Evolutionary conservation across 129 eudicot genomes (phyloP), one percentile per base, ranked within the genome.

Genomic region (Artemisia argyi): DNA sequence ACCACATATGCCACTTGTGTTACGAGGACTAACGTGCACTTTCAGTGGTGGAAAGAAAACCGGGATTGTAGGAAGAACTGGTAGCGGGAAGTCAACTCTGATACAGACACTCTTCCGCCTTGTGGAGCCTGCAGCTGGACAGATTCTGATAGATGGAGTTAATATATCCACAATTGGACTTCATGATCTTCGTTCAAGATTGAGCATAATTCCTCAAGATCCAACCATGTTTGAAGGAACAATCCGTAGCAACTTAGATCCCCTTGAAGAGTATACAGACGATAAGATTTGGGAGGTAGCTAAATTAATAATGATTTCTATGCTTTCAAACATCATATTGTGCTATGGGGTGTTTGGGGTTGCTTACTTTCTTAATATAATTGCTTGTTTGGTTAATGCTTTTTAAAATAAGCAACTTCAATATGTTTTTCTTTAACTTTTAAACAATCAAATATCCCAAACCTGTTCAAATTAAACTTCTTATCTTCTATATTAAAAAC

Each of bases 151-250:
- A 48, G 98, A 94, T 82, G 93, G 93, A 73, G 58, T 86, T 66
- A 72, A 88, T 70, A 88, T 94, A 26, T 85, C 81, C 68, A 73
- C 86, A 1, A 84, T 93, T 19, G 98, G 98, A 51, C 84, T 93
- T 63, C 98, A 93, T 30, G 97, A 93, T 79, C 72, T 93, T 58
- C 87, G 98, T 30, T 87, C 96, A 26, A 84, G 87, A 69, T 76
- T 93, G 68, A 93, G 97, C 82, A 93, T 93, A 64, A 93, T 93
- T 71, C 98, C 97, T 0, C 98, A 93, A 69, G 98, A 93, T 77
- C 98, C 98, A 22, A 94, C 97, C 84, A 94, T 94, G 98, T 94
- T 94, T 71, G 98, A 88, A 78, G 98, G 98, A 47, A 90, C 96
- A 3, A 80, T 93, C 4, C 84, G 98, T 67, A 85, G 83, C 77